Evolutionary conservation across 2,329 filamentous ascomycete genomes (phyloP).

Genomic region (Mycocentrospora acerina): DNA sequence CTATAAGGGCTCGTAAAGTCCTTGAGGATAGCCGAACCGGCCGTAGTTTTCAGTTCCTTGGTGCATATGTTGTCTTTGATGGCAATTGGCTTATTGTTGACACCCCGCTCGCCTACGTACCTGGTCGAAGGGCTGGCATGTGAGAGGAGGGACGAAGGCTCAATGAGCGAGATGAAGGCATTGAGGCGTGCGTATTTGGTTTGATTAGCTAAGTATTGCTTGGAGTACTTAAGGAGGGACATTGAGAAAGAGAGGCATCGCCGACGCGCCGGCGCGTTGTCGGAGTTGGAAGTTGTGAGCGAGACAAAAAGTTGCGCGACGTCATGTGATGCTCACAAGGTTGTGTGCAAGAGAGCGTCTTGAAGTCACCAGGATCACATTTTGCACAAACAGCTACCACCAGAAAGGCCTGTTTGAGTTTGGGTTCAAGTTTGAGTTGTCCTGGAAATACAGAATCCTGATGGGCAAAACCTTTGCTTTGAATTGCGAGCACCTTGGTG

Average conservation of each 20-base stretch:
- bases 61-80: slow-evolving; percentile 57
- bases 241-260: slow-evolving; percentile 34
- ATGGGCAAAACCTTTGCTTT: too few species aligned
- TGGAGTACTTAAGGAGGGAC: slow-evolving; percentile 42
- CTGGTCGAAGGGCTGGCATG: slow-evolving; percentile 18
- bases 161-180: slow-evolving; percentile 38
- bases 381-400: too few species aligned
- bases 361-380: too few species aligned
- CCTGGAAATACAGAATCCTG: too few species aligned
- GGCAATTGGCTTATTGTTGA: slow-evolving; percentile 43
- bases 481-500: too few species aligned
- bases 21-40: slow-evolving; percentile 71
- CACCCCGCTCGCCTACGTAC: slow-evolving; percentile 3
- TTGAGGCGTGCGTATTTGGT: slow-evolving; percentile 37
- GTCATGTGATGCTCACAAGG: slow-evolving; percentile 10
- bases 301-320: slow-evolving; percentile 13
- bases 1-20: slow-evolving; percentile 74
- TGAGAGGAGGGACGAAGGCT: slow-evolving; percentile 22
- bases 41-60: slow-evolving; percentile 64
- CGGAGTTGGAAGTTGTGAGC: slow-evolving; percentile 7
- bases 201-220: slow-evolving; percentile 39
- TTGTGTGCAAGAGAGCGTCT: too few species aligned
- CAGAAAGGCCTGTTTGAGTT: too few species aligned
- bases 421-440: too few species aligned
- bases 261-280: slow-evolving; percentile 15